Evolutionary conservation across 495 filamentous ascomycete species (phyloP).

Genomic region (Sabuloglossum arenarium): DNA sequence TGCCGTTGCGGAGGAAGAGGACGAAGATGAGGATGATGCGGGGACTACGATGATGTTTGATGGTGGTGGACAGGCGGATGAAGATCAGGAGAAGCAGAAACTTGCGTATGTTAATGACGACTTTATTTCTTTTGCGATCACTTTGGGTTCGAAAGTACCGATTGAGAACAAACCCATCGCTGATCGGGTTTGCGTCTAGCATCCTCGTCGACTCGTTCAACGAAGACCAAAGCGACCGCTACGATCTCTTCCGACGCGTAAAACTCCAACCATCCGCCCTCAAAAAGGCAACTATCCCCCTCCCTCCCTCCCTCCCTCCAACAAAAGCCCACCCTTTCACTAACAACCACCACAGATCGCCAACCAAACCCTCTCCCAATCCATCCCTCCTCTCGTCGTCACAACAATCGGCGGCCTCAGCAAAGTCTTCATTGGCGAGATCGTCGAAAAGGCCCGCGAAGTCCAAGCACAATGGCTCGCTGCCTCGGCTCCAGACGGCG

Average conservation of each 20-base stretch:
- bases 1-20: constrained; percentile 26
- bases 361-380: constrained; percentile 79
- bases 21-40: constrained; percentile 39
- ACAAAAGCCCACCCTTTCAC: background rate
- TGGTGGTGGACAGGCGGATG: constrained; percentile 37
- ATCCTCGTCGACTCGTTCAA: constrained; percentile 52
- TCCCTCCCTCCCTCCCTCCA: background rate
- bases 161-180: background rate
- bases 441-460: constrained; percentile 59
- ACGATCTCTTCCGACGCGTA: constrained; percentile 47
- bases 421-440: constrained; percentile 66
- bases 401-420: constrained; percentile 60
- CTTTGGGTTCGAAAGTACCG: background rate
- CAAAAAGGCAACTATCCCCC: constrained; percentile 22
- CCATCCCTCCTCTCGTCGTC: constrained; percentile 56
- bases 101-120: constrained; percentile 23
- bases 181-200: constrained; percentile 13
- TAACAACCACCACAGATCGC: background rate
- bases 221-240: constrained; percentile 44
- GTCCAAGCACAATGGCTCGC: constrained; percentile 63
- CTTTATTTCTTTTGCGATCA: too few relatives aligned
- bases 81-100: constrained; percentile 50
- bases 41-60: constrained; percentile 33
- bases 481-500: constrained; percentile 12
- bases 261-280: constrained; percentile 34